Base-by-base conservation (phyloP, 805 yeast species). In the Barnettozyma vustinii region DNA sequence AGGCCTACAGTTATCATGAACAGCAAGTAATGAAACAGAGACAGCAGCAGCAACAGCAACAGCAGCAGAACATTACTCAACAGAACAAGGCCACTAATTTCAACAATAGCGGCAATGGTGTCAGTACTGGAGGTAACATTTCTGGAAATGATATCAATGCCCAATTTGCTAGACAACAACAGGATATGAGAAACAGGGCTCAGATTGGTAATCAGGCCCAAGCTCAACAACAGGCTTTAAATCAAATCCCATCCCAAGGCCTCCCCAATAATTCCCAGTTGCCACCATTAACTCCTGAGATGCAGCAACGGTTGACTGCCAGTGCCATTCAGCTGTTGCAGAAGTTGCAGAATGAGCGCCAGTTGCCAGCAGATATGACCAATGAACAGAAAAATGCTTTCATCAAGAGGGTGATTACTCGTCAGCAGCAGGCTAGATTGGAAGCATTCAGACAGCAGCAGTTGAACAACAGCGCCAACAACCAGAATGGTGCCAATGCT, bases 1-100 rank as follows among this genome's bases (percentile, higher is more conserved):
- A 80, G 50, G 80, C 84, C 9, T 88, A 88, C 63, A 75, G 77
- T 42, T 69, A 83, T 45, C 91, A 84, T 63, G 70, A 80, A 50
- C 87, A 81, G 56, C 62, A 82, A 49, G 72, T 82, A 9, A 63
- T 72, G 59, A 60, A 73, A 55, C 73, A 69, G 56, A 25, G 36
- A 21, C 73, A 72, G 56, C 47, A 44, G 6, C 69, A 69, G 58
- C 41, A 46, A 16, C 26, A 27, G 27, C 69, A 65, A 55, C 71
- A 70, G 55, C 67, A 67, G 53, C 67, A 70, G 36, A 40, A 19
- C 9, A 40, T 40, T 52, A 56, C 12, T 4, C 37, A 42, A 15
- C 45, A 30, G 16, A 30, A 42, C 37, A 41, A 60, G 41, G 60
- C 56, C 25, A 65, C 59, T 46, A 54, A 33, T 5, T 16, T 26